phyloP scores from a whole-genome alignment of 2,329 filamentous ascomycete species.

The Dendrostoma leiphaemia region DNA sequence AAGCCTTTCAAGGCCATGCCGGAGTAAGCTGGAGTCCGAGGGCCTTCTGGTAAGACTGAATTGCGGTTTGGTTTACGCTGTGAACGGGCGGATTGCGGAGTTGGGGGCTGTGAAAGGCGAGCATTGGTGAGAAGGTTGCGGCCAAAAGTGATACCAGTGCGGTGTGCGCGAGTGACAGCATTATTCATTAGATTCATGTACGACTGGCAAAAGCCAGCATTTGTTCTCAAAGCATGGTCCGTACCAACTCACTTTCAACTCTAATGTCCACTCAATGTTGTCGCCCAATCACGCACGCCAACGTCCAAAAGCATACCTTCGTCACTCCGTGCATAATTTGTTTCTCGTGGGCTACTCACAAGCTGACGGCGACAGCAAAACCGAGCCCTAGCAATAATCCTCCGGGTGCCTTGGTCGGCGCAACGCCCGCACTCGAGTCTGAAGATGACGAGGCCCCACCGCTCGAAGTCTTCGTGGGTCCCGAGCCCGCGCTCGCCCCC shows the following conservation, averaged over 20 bases:
- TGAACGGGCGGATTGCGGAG: background rate
- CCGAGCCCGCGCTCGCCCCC: background rate
- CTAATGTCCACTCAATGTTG: too few species aligned
- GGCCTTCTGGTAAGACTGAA: too few species aligned
- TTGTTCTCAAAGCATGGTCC: too few species aligned
- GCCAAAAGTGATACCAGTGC: background rate
- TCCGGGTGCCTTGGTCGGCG: background rate
- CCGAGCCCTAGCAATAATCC: background rate
- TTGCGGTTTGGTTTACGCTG: too few species aligned
- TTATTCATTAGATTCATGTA: background rate
- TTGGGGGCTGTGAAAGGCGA: background rate
- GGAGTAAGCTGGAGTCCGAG: slow-evolving; percentile 42
- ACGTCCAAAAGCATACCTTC: background rate
- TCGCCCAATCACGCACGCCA: too few species aligned
- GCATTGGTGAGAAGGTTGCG: background rate
- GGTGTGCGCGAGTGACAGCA: background rate
- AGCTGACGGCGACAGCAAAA: background rate
- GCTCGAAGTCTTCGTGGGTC: background rate
- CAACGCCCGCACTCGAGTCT: background rate
- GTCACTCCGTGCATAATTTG: background rate
- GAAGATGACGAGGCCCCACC: background rate
- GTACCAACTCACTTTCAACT: too few species aligned
- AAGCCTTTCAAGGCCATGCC: slow-evolving; percentile 66
- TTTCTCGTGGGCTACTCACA: background rate
- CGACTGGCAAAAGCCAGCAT: too few species aligned